Base-by-base conservation (phyloP, 192 early-diverging fungal species). In the Rhizophagus sp. region DNA sequence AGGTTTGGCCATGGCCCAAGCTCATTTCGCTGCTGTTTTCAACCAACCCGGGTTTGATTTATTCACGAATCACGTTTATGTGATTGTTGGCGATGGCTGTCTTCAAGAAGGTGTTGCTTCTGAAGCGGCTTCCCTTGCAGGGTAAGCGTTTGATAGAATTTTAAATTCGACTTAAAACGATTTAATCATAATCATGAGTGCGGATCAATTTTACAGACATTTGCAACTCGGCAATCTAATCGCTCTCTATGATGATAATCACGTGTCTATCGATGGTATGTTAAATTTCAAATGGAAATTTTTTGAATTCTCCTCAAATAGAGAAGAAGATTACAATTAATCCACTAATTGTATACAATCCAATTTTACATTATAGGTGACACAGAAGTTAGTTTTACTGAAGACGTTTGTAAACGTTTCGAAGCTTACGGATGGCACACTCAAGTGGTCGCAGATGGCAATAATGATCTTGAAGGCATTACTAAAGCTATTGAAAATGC, bases 401-500 rank as follows among this genome's bases (percentile, higher is more conserved):
- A 98, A 84, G 93, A 98, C 81, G 96, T 97, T 49, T 82, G 85
- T 63, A 88, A 95, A 87, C 93, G 97, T 75, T 97, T 92, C 85
- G 93, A 95, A 81, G 83, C 97, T 57, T 99, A 97, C 82, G 98
- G 95, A 62, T 99, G 97, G 97, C 96, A 98, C 81, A 93, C 92
- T 39, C 88, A 87, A 78, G 57, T 86, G 64, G 85, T 98, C 19
- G 85, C 81, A 5, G 94, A 98, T 82, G 97, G 97, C 82, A 92
- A 98, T 85, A 80, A 82, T 79, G 95, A 97, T 76, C 82, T 94
- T 13, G 91, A 85, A 0, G 86, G 86, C 12, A 90, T 98, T 70
- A 82, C 90, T 66, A 84, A 82, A 27, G 97, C 97, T 69, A 92
- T 98, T 67, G 92, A 90, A 62, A 82, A 85, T 17, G 97, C 98